Evolutionary conservation across 768 basidiomycete species (phyloP), one percentile per base, ranked within the genome.

Genomic region (Tylopilus subfusipes): DNA sequence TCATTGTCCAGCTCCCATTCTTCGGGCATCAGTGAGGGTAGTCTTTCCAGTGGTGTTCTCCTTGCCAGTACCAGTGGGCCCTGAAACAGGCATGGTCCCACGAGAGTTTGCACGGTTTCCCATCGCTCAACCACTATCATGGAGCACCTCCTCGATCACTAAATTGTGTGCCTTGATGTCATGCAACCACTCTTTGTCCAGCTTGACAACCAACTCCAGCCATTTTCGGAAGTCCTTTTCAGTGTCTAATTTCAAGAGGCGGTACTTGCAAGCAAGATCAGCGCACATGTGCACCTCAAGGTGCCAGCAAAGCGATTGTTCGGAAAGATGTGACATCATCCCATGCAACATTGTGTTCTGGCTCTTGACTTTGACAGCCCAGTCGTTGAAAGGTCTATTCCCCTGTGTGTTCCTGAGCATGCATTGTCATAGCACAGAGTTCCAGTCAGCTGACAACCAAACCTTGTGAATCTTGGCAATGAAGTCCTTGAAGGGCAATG

Each of bases 1-100:
- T 55, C 25, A 25, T 66, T 54, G 0, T 63, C 53, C 0, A 68
- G 48, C 0, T 48, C 10, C 0, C 49, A 39, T 50, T 72, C 64
- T 0, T 42, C 38, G 0, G 36, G 27, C 0, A 60, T 68, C 0
- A 61, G 51, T 2, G 51, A 9, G 4, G 63, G 57, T n/a, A n/a
- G n/a, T n/a, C n/a, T n/a, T n/a, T n/a, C n/a, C 2, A 55, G 44
- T 16, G 11, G 14, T 13, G 42, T 11, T 34, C 13, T 16, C 5
- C 13, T 2, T 16, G 5, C 5, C 1, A 14, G 11, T 40, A 4
- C 5, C 5, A 5, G 21, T 12, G 9, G 8, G 12, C 12, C 39
- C 2, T 13, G 39, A 13, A n/a, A 12, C 21, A 16, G 12, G 13
- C 2, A 5, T 2, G 6, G 33, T 16, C 5, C 5, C 5, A 22